A percentile compares a stretch with the other conserved stretches of the same genome.
Evolutionary conservation across 2,329 filamentous ascomycete species (phyloP).

Genomic region (Diplodia scrobiculata): DNA sequence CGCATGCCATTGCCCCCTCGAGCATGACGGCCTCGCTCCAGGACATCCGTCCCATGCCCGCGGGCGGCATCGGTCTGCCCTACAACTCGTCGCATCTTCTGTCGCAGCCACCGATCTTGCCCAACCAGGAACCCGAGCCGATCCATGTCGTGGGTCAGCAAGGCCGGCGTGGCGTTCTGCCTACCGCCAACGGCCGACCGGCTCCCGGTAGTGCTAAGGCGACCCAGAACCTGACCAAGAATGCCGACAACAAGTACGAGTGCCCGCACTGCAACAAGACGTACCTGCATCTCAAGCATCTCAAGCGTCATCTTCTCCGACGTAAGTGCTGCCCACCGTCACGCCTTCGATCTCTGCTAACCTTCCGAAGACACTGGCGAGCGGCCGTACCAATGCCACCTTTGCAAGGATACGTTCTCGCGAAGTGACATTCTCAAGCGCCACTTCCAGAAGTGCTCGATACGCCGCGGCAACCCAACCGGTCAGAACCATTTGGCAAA

Average conservation of each 20-base stretch:
- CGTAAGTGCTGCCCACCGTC: conserved; percentile 67
- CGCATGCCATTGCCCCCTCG: conserved; percentile 37
- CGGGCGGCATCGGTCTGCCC: conserved; percentile 44
- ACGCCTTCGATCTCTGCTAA: conserved; percentile 33
- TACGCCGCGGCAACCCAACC: conserved; percentile 91
- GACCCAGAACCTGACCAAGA: conserved; percentile 85
- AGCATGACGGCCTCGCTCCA: conserved; percentile 41
- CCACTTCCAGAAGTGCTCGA: conserved; percentile 98
- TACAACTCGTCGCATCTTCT: conserved; percentile 41
- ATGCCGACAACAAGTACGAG: conserved; percentile 96
- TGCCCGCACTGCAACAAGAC: conserved; percentile 98
- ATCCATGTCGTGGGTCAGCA: conserved; percentile 95
- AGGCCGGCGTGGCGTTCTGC: conserved; percentile 85
- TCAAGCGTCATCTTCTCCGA: conserved; percentile 92
- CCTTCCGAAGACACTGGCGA: conserved; percentile 79
- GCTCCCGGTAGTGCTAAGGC: conserved; percentile 78
- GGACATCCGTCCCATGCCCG: conserved; percentile 47
- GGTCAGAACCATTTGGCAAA: conserved; percentile 93
- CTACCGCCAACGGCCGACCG: conserved; percentile 83
- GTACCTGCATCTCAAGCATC: conserved; percentile 93
- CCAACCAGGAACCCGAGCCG: conserved; percentile 59
- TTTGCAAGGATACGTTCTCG: conserved; percentile 97
- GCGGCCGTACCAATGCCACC: conserved; percentile 95
- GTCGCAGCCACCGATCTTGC: conserved; percentile 39
- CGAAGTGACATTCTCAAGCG: conserved; percentile 97